Conservation (phyloP, 768 basidiomycete species). For the Auricularia auricula-judae region DNA sequence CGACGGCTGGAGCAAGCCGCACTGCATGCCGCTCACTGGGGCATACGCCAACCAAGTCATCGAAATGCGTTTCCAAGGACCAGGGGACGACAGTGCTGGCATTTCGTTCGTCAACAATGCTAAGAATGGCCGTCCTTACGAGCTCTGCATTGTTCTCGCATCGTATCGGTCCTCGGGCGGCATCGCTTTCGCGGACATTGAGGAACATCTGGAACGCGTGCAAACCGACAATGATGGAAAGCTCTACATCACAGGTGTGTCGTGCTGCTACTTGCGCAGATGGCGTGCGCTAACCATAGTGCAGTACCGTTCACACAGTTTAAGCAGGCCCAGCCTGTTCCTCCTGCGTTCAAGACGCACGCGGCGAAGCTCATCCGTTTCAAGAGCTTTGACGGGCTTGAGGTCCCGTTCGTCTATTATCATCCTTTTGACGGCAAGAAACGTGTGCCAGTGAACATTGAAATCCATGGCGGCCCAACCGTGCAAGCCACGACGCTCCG, state of each 20-base stretch:
- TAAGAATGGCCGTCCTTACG: slow-evolving; percentile 21
- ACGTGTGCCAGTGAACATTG: slow-evolving; percentile 22
- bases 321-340: slow-evolving; percentile 23
- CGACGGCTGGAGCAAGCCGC: slow-evolving; percentile 25
- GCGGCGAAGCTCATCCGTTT: slow-evolving; percentile 25
- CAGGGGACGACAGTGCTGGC: background rate
- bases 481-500: slow-evolving; percentile 24
- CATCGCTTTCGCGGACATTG: slow-evolving; percentile 23
- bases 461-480: slow-evolving; percentile 31
- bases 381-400: slow-evolving; percentile 31
- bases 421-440: slow-evolving; percentile 22
- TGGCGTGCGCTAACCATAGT: background rate
- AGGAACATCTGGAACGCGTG: slow-evolving; percentile 11
- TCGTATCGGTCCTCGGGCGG: slow-evolving; percentile 22
- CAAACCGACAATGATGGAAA: slow-evolving; percentile 14
- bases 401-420: slow-evolving; percentile 32
- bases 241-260: slow-evolving; percentile 14
- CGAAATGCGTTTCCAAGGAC: slow-evolving; percentile 17
- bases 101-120: slow-evolving; percentile 15
- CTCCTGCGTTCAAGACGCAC: slow-evolving; percentile 16
- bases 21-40: slow-evolving; percentile 21
- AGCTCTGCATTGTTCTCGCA: slow-evolving; percentile 21
- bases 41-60: slow-evolving; percentile 18
- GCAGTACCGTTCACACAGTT: slow-evolving; percentile 18
- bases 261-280: too few species aligned